A percentile compares a stretch with the other conserved stretches of the same genome.
Evolutionary conservation across 805 yeast genomes (phyloP).

Genomic region (Metschnikowia borealis): DNA sequence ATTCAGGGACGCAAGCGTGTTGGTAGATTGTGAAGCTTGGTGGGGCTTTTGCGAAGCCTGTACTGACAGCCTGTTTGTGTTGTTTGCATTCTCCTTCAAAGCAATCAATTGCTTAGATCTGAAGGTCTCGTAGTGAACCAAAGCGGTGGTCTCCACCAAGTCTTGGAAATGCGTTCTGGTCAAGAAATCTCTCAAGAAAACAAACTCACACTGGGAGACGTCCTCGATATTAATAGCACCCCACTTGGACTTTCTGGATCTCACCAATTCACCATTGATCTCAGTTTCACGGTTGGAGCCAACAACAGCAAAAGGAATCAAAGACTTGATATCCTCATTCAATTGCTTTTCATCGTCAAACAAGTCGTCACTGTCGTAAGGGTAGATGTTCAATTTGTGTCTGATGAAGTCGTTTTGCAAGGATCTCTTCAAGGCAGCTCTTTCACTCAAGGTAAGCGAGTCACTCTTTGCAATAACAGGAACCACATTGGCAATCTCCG

Average conservation of each 20-base stretch:
- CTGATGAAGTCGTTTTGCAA: conserved; percentile 73
- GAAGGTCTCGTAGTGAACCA: conserved; percentile 86
- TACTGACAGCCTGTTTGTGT: conserved; percentile 36
- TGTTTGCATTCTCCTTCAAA: conserved; percentile 81
- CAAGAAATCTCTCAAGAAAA: conserved; percentile 86
- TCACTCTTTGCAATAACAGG: conserved; percentile 96
- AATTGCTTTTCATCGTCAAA: conserved; percentile 70
- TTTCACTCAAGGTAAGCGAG: conserved; percentile 80
- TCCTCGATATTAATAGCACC: conserved; percentile 92
- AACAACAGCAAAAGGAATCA: conserved; percentile 90
- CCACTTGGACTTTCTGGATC: conserved; percentile 93
- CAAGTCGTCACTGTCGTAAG: conserved; percentile 68
- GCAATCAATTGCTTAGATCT: conserved; percentile 92
- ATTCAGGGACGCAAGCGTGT: conserved; percentile 5
- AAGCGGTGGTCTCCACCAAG: conserved; percentile 86
- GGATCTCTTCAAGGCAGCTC: conserved; percentile 69
- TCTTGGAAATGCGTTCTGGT: conserved; percentile 95
- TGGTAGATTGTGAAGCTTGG: conserved; percentile 7
- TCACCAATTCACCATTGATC: conserved; percentile 72
- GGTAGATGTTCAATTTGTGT: conserved; percentile 76
- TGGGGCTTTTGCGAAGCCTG: conserved; percentile 9
- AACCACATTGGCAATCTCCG: conserved; percentile 89
- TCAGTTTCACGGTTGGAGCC: conserved; percentile 81
- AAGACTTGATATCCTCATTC: conserved; percentile 64
- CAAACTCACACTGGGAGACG: conserved; percentile 92